A percentile compares a stretch with the other conserved stretches of the same genome.
phyloP scores from a whole-genome alignment of 441 rosid genomes.

The Lepidium campestre region DNA sequence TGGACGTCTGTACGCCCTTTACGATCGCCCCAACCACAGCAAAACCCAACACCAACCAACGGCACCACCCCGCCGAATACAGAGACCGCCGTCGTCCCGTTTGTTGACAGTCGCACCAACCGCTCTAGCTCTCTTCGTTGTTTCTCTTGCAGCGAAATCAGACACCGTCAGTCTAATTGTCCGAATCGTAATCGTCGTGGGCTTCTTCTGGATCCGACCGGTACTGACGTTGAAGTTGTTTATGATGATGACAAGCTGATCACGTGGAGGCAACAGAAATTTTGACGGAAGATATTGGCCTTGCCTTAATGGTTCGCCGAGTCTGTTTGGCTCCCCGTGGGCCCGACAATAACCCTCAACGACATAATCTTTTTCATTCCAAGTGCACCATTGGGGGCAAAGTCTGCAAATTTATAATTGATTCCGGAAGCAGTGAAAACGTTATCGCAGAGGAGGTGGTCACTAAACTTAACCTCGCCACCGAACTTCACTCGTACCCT shows the following conservation, averaged over 20 bases:
- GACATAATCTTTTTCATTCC: not conserved
- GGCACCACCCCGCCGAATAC: no score
- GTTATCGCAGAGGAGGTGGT: no score
- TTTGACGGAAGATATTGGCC: no score
- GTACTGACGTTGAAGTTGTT: not conserved
- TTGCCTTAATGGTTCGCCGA: not conserved
- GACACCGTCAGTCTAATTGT: not conserved
- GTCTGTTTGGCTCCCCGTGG: not conserved
- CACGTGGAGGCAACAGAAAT: no score
- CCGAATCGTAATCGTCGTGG: not conserved
- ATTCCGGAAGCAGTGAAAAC: no score
- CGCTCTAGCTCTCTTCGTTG: not conserved
- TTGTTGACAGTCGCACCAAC: not conserved
- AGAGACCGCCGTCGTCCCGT: no score
- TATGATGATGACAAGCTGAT: not conserved
- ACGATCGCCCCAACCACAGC: no score
- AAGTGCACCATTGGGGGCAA: not conserved
- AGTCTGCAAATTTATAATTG: no score
- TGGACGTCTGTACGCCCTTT: no score
- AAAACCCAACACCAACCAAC: no score
- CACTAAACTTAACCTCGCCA: no score
- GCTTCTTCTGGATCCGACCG: not conserved
- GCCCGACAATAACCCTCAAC: not conserved
- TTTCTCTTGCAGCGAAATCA: not conserved
- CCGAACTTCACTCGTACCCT: no score